Base-by-base conservation (phyloP, 2,329 filamentous ascomycete genomes). In the Bretziella fagacearum region DNA sequence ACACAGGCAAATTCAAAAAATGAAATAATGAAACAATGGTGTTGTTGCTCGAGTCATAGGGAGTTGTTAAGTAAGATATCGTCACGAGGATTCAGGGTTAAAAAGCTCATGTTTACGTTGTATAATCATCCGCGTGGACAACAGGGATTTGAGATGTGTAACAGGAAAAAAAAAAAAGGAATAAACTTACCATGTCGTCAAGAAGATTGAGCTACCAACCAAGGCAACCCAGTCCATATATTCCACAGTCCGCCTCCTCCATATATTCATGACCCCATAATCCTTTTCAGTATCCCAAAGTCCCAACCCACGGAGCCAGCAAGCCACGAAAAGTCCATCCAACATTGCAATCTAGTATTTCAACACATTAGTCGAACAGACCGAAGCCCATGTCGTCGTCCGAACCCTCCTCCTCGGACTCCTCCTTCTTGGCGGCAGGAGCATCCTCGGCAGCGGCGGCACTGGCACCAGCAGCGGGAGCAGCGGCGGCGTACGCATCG, bases 401-500 rank as follows among this genome's bases (percentile, higher is more conserved):
- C 18, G 43, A 46, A 51, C 78, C 74, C 51, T 71, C 71, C 58
- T 67, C 80, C 62, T 81, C 78, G 60, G 80, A 78, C 57, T 78
- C 79, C 54, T 77, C 74, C 57, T 79, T 74, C 55, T 76, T 71
- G 58, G 79, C 74, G 59, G 77, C 71, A 57, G 73, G 69, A 53
- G 70, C 68, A 46, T 66, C 65, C 49, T 67, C 68, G 47, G 64
- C 65, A 53, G 66, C 68, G 52, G 66, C 64, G 41, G 66, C 62
- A 46, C 67, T 67, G 48, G 75, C 69, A 51, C 70, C 71, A 49
- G 79, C 81, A 54, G 64, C 76, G 50, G 89, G 85, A 55, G 81
- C 85, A 55, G 87, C 72, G 42, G 84, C 65, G 55, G 89, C 91
- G 66, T 96, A 98, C 48, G 85, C 85, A 48, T 98, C 91, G 58